phyloP scores from a whole-genome alignment of 2,329 filamentous ascomycete genomes.

The Chaetomiaceae sp. region DNA sequence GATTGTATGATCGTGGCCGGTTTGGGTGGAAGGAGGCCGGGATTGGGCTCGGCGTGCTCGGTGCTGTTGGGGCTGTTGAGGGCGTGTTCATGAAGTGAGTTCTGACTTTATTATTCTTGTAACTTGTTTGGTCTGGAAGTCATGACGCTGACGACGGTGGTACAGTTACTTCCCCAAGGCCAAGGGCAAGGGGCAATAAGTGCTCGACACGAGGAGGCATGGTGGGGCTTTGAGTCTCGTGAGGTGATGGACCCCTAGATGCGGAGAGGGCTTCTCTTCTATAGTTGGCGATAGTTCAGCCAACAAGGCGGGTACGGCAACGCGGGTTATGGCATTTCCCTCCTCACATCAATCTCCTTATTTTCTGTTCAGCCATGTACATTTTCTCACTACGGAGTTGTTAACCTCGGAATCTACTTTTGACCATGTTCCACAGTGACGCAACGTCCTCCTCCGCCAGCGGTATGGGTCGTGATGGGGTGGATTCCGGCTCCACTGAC shows the following conservation, averaged over 20 bases:
- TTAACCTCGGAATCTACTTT: neutral
- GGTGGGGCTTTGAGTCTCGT: too few species aligned
- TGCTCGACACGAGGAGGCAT: neutral
- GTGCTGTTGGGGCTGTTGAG: constrained; percentile 47
- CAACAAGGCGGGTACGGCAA: neutral
- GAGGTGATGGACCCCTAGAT: neutral
- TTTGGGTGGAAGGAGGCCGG: constrained; percentile 49
- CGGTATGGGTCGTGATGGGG: neutral
- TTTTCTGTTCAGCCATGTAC: neutral
- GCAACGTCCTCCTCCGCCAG: neutral
- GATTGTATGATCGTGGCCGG: constrained; percentile 49
- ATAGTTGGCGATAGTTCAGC: too few species aligned
- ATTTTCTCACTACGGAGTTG: neutral
- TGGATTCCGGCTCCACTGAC: too few species aligned
- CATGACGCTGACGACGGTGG: constrained; percentile 9
- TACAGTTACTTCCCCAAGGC: constrained; percentile 35
- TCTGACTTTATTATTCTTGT: neutral
- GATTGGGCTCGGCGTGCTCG: constrained; percentile 48
- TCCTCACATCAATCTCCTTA: neutral
- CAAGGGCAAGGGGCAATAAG: constrained; percentile 32
- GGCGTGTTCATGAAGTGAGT: constrained; percentile 43
- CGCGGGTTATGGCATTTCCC: neutral
- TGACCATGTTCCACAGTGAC: neutral
- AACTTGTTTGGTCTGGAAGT: neutral
- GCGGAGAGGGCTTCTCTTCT: too few species aligned